Evolutionary conservation across 1,284 basidiomycete species (phyloP), one percentile per base, ranked within the genome.

Genomic region (Ganoderma leucocontextum): DNA sequence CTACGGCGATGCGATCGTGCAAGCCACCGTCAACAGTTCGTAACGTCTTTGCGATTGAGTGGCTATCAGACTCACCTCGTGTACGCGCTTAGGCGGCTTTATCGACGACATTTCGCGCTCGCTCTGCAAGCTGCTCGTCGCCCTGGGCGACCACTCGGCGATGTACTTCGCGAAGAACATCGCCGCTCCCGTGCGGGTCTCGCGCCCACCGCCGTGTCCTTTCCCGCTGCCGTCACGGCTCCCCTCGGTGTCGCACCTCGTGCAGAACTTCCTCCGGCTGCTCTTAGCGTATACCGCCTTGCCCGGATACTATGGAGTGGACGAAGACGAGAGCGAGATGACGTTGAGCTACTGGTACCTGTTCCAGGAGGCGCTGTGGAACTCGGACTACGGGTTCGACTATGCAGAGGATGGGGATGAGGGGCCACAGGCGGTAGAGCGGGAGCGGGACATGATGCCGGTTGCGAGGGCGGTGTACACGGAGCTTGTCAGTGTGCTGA

Each of bases 331-430:
- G 75, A 95, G 92, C 75, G 94, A 96, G 82, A 88, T 94, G 83
- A 93, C 92, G 1, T 85, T 96, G 2, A 89, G 89, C 0, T 95
- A 96, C 74, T 97, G 95, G 91, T 95, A 95, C 70, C 82, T 94
- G 35, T 87, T 96, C 68, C 95, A 97, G 79, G 95, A 97, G 78
- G 89, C 93, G 1, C 80, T 97, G 41, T 95, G 94, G 91, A 89
- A 86, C 62, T 87, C 87, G 12, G 91, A 94, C 70, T 89, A 85
- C 19, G 81, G 82, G 39, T 80, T 82, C 2, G 82, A 81, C 29
- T 82, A 83, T 6, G 83, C 80, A 5, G 83, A 82, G 22, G 77
- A 79, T 10, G 71, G 69, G 10, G 79, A 78, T 6, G 74, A 77
- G 13, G 74, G 72, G 8, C 72, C 71, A 3, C 70, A 74, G 38